Evolutionary conservation across 2,329 filamentous ascomycete genomes (phyloP).

Genomic region (Diplodia seriata): DNA sequence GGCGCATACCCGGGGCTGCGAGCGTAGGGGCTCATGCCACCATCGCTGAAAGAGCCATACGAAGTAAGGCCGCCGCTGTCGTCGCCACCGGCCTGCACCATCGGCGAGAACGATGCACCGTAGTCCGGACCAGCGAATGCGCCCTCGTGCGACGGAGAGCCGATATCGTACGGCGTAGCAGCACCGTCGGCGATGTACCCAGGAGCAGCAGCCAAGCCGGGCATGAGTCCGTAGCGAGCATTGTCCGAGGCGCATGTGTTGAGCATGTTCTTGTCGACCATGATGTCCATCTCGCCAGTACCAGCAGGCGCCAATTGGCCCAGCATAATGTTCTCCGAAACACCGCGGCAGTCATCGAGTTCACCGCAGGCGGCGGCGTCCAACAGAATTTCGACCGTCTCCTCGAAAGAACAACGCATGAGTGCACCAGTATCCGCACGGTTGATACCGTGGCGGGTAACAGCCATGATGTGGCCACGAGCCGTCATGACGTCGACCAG

Average conservation of each 20-base stretch:
- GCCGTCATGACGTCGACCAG: conserved; percentile 98
- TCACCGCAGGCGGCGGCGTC: conserved; percentile 95
- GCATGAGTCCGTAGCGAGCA: conserved; percentile 75
- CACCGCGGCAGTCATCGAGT: conserved; percentile 95
- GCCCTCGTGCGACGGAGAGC: conserved; percentile 67
- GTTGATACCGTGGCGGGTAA: conserved; percentile 98
- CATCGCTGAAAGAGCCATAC: conserved; percentile 73
- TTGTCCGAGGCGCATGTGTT: conserved; percentile 63
- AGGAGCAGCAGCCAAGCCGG: conserved; percentile 78
- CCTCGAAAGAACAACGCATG: conserved; percentile 99
- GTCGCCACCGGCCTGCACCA: conserved; percentile 69
- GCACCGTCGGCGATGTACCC: conserved; percentile 79
- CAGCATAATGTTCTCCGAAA: conserved; percentile 98
- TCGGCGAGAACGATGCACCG: conserved; percentile 74
- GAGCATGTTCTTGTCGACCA: conserved; percentile 94
- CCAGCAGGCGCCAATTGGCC: conserved; percentile 97
- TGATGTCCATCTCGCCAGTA: conserved; percentile 93
- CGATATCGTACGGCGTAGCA: conserved; percentile 88
- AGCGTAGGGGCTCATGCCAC: conserved; percentile 71
- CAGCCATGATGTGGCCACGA: conserved; percentile 89
- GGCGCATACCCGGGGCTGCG: conserved; percentile 72
- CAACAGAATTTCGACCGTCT: conserved; percentile 96
- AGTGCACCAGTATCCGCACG: conserved; percentile 95
- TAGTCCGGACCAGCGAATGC: conserved; percentile 66
- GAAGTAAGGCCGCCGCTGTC: conserved; percentile 65